Percentiles rank a stretch among this genome's conserved stretches.
Evolutionary conservation across 2,329 filamentous ascomycete species (phyloP).

Genomic region (Rhinocladiella mackenziei): DNA sequence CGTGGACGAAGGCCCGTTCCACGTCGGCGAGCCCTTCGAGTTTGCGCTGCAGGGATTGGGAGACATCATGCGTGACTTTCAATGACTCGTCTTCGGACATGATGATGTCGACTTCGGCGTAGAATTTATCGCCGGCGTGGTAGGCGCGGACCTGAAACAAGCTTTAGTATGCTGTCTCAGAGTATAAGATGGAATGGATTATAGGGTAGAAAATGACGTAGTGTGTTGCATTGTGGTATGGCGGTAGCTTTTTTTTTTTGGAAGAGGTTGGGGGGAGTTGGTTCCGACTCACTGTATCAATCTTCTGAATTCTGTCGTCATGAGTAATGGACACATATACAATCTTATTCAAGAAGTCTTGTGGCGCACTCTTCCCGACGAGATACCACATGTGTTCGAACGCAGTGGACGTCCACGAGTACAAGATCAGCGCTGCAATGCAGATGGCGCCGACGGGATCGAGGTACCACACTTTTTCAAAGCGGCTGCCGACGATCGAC

Average conservation of each 20-base stretch:
- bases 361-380: constrained; percentile 59
- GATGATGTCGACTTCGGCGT: constrained; percentile 60
- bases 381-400: constrained; percentile 60
- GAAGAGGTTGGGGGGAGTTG: too few species aligned
- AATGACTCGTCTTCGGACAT: constrained; percentile 55
- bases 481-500: constrained; percentile 53
- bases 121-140: constrained; percentile 59
- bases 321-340: constrained; percentile 56
- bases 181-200: too few species aligned
- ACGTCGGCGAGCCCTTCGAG: constrained; percentile 50
- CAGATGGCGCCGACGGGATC: constrained; percentile 59
- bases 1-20: constrained; percentile 48
- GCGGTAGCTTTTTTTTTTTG: too few species aligned
- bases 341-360: constrained; percentile 54
- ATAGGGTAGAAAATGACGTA: too few species aligned
- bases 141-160: too few species aligned
- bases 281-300: constrained; percentile 59
- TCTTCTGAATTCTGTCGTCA: constrained; percentile 52
- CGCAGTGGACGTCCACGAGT: constrained; percentile 59
- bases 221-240: too few species aligned
- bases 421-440: constrained; percentile 58
- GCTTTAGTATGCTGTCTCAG: too few species aligned
- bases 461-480: constrained; percentile 58
- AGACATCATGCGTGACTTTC: constrained; percentile 57
- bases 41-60: constrained; percentile 58